Base-by-base conservation (phyloP, 2,329 filamentous ascomycete genomes). In the Colletotrichum liaoningense region DNA sequence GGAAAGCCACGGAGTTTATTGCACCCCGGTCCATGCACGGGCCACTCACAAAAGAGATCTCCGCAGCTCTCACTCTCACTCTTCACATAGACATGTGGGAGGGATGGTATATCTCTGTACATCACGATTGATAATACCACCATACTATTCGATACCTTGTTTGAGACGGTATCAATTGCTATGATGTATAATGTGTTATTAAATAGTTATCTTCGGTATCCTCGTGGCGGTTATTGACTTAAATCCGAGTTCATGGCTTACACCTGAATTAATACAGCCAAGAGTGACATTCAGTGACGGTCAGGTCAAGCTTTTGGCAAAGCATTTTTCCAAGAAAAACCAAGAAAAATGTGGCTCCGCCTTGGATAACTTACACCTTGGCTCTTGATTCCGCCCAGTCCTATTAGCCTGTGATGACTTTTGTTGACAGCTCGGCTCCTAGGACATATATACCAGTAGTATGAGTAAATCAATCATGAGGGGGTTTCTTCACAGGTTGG, bases 281-380 rank as follows among this genome's bases (percentile, higher is more conserved):
- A 30, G 3, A 26, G 24, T n/a, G n/a, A 16, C 26, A 2, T 24
- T 72, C 46, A 52, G 60, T 35, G 64, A 49, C 19, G 2, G 63
- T 67, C 24, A 42, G 46, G 19, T 63, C 68, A 72, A 74, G 72
- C 72, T 72, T 74, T 72, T 62, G 68, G 42, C 62, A 69, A 65
- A 65, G 60, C 26, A 49, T 70, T 70, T 70, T 11, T 65, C 67
- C 70, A 65, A 70, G 70, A 73, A 4, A 49, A 55, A 57, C 35
- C 46, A 46, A 64, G 46, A 9, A 9, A n/a, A 26, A 8, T 49
- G 16, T 28, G 11, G 54, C 56, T 55, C 67, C 67, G 28, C 60
- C 38, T 22, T 70, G 70, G 60, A 19, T 35, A 7, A 5, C 38
- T 38, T 22, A 3, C 16, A 5, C n/a, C 16, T 60, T 58, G 4